These are phyloP conservation scores for Wilcoxina mikolae DNA, from an alignment of 495 filamentous ascomycete genomes.

Conservation along the genomic window DNA sequence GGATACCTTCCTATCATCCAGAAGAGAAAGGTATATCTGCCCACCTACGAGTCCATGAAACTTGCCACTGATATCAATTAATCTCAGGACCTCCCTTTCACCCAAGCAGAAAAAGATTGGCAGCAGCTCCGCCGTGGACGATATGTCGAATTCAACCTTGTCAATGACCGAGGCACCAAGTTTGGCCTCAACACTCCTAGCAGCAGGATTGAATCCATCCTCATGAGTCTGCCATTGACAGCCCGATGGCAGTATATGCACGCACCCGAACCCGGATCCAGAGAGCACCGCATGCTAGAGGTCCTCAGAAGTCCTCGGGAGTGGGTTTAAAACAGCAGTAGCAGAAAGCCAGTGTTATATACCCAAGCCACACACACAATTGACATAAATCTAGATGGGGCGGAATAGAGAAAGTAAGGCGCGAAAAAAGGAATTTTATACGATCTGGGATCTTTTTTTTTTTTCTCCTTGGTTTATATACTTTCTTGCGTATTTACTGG, in stretches of 20 bases:
- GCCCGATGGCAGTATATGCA: constrained; percentile 96
- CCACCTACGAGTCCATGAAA: background rate
- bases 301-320: constrained; percentile 75
- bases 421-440: no score
- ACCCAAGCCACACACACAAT: no score
- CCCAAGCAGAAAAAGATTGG: constrained; percentile 77
- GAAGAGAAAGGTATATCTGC: constrained; percentile 47
- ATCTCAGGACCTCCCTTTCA: constrained; percentile 57
- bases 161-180: constrained; percentile 89
- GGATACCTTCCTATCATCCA: constrained; percentile 82
- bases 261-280: constrained; percentile 53
- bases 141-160: constrained; percentile 98
- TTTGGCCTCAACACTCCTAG: constrained; percentile 91
- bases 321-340: constrained; percentile 88
- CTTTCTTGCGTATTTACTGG: no score
- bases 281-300: constrained; percentile 62
- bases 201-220: constrained; percentile 71
- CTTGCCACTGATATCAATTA: background rate
- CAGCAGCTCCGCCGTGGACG: constrained; percentile 83
- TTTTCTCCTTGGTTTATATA: no score
- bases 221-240: constrained; percentile 92
- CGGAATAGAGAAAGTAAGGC: no score
- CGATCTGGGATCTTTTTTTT: no score
- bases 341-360: no score
- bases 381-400: no score